phyloP scores from a whole-genome alignment of 805 yeast species.

The Ogataea nonfermentans region DNA sequence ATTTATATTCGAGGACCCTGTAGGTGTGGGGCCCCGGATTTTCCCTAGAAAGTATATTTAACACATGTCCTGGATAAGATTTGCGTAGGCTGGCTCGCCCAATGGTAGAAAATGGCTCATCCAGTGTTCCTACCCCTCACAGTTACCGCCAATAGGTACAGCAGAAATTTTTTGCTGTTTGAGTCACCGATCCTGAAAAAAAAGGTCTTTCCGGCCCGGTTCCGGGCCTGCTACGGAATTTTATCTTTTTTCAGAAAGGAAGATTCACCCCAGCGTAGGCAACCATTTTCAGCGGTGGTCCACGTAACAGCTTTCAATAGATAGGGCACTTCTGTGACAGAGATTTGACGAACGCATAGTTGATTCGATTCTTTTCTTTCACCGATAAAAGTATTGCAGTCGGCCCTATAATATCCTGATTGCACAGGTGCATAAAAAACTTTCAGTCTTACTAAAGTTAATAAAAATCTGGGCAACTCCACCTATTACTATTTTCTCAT shows the following conservation, averaged over 20 bases:
- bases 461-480: constrained; percentile 1
- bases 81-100: not conserved
- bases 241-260: too few relatives aligned
- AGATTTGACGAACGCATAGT: too few relatives aligned
- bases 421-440: too few relatives aligned
- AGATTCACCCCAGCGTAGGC: too few relatives aligned
- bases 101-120: constrained; percentile 1
- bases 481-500: constrained; percentile 1
- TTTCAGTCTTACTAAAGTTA: not conserved
- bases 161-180: constrained; percentile 1
- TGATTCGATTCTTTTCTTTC: too few relatives aligned
- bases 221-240: not conserved
- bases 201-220: constrained; percentile 6
- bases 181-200: constrained; percentile 6
- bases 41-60: not conserved
- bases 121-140: not conserved
- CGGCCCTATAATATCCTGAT: too few relatives aligned
- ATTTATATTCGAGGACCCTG: too few relatives aligned
- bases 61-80: not conserved
- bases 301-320: too few relatives aligned
- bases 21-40: not conserved
- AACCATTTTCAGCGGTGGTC: too few relatives aligned
- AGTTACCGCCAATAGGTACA: not conserved
- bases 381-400: too few relatives aligned
- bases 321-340: too few relatives aligned